Evolutionary conservation across 441 rosid genomes (phyloP).

Genomic region (Gossypium schwendimanii): DNA sequence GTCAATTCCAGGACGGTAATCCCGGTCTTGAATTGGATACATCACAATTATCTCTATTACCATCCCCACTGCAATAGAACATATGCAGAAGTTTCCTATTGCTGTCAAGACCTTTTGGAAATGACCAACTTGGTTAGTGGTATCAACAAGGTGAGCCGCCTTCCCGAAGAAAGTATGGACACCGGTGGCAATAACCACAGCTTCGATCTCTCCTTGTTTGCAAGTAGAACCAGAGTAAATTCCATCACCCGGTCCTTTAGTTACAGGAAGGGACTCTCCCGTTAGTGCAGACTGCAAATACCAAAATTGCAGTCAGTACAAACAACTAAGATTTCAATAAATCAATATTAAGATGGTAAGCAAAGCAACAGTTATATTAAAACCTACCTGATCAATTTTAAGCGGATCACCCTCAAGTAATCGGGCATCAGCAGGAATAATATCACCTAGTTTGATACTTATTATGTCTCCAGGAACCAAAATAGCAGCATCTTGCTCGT

Average conservation of each 20-base stretch:
- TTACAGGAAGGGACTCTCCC: slow-evolving; percentile 93
- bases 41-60: slow-evolving; percentile 80
- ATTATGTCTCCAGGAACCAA: slow-evolving; percentile 85
- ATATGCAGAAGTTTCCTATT: slow-evolving; percentile 91
- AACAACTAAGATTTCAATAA: slow-evolving; percentile 1
- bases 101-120: slow-evolving; percentile 99
- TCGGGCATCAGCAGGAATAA: slow-evolving; percentile 92
- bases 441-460: slow-evolving; percentile 87
- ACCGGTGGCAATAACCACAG: slow-evolving; percentile 75
- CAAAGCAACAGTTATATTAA: neutral
- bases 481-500: slow-evolving; percentile 72
- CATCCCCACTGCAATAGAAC: slow-evolving; percentile 92
- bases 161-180: slow-evolving; percentile 47
- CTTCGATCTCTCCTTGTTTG: slow-evolving; percentile 95
- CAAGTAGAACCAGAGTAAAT: slow-evolving; percentile 93
- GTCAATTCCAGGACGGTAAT: slow-evolving; percentile 89
- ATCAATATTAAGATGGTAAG: slow-evolving; percentile 4
- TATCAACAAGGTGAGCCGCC: slow-evolving; percentile 94
- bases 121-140: slow-evolving; percentile 95
- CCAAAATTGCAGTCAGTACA: slow-evolving; percentile 2
- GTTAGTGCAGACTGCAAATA: slow-evolving; percentile 76
- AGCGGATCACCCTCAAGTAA: slow-evolving; percentile 85
- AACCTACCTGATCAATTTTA: slow-evolving; percentile 78
- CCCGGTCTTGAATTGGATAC: slow-evolving; percentile 87
- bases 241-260: slow-evolving; percentile 92